Percentiles rank a stretch among this genome's conserved stretches.
Evolutionary conservation across 495 filamentous ascomycete genomes (phyloP).

Genomic region (Massariosphaeria phaeospora): DNA sequence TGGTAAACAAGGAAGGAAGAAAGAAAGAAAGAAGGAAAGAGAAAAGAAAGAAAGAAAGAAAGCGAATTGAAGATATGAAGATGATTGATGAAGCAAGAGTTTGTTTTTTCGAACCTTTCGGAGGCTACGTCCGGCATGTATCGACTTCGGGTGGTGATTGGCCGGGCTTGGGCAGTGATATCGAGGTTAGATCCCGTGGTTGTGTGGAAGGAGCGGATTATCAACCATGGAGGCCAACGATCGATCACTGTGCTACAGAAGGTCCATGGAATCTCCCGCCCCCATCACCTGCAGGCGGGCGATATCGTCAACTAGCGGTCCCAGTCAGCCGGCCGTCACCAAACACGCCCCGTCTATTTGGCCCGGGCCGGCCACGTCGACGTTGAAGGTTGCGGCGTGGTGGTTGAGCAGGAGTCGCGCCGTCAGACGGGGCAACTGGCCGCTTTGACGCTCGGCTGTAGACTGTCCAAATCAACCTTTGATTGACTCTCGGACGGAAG

Average conservation of each 20-base stretch:
- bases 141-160: not conserved
- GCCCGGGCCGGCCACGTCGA: slow-evolving; percentile 27
- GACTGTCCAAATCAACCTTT: slow-evolving; percentile 1
- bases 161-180: not conserved
- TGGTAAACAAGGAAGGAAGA: not conserved
- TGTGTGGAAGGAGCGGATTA: not conserved
- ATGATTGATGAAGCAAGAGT: not conserved
- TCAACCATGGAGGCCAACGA: not conserved
- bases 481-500: not conserved
- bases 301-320: not conserved
- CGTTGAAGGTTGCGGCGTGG: not conserved
- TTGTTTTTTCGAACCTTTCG: not conserved
- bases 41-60: not conserved
- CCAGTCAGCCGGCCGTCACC: slow-evolving; percentile 19
- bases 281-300: not conserved
- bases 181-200: not conserved
- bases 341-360: slow-evolving; percentile 8
- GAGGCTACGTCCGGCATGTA: not conserved
- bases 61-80: not conserved
- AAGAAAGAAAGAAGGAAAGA: not conserved
- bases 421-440: slow-evolving; percentile 17
- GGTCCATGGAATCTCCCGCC: not conserved
- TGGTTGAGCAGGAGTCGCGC: not conserved
- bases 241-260: slow-evolving; percentile 4
- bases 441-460: slow-evolving; percentile 19